Conservation (phyloP, 2,329 filamentous ascomycete species). For the Aureobasidium zeae region DNA sequence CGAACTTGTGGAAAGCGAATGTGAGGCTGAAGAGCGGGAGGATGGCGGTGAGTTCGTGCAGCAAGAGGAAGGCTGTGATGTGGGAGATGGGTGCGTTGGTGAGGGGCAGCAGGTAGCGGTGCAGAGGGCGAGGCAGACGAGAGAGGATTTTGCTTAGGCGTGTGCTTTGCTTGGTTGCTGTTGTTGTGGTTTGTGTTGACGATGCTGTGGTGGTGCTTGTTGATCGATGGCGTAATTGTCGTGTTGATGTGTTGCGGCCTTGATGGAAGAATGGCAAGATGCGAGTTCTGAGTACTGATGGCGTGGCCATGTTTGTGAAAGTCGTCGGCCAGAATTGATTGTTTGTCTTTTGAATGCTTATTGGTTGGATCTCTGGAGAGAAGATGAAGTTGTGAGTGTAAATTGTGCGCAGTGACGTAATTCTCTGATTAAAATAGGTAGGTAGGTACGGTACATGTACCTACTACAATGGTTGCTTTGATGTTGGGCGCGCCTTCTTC, state of each 20-base stretch:
- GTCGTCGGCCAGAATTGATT: too few species aligned
- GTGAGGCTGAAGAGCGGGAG: constrained; percentile 68
- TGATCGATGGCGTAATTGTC: constrained; percentile 2
- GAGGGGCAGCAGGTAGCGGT: constrained; percentile 59
- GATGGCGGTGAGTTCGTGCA: constrained; percentile 87
- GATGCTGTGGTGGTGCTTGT: too few species aligned
- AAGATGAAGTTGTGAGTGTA: too few species aligned
- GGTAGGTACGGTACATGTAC: too few species aligned
- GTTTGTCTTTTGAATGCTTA: too few species aligned
- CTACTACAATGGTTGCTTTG: too few species aligned
- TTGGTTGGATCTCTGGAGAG: too few species aligned
- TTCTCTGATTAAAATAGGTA: too few species aligned
- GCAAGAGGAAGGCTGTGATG: constrained; percentile 72
- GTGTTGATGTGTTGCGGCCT: neutral
- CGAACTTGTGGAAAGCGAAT: constrained; percentile 68
- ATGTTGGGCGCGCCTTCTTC: too few species aligned
- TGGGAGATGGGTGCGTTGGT: constrained; percentile 71
- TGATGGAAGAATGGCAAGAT: neutral
- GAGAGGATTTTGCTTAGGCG: constrained; percentile 33
- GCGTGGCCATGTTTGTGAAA: too few species aligned
- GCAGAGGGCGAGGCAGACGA: constrained; percentile 54
- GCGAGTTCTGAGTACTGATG: too few species aligned
- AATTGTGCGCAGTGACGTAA: too few species aligned
- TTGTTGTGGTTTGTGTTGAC: neutral
- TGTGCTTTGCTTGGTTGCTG: constrained; percentile 16